Conservation (phyloP, 129 eudicot genomes). For the Helichrysum umbraculigerum region DNA sequence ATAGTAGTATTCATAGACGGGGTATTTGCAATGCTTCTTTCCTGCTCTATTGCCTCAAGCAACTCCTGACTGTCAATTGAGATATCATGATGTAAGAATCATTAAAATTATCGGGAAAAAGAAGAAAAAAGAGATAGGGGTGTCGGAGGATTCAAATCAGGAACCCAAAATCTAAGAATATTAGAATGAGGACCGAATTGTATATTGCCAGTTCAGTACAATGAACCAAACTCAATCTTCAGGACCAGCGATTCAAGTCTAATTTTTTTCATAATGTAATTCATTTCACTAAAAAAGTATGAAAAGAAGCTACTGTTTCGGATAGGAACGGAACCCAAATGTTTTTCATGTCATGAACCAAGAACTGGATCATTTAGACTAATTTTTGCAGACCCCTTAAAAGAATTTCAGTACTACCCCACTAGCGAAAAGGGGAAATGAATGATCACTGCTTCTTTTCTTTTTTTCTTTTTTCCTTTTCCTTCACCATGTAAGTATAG, state of each 20-base stretch:
- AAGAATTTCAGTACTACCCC: no score
- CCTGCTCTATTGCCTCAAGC: constrained; percentile 85
- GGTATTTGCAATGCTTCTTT: constrained; percentile 63
- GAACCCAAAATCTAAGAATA: neutral
- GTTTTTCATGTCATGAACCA: no score
- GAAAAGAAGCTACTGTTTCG: no score
- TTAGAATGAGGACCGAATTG: neutral
- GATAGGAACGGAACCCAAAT: no score
- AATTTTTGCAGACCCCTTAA: no score
- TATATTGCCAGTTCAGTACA: neutral
- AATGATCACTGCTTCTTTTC: neutral
- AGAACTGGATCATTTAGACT: no score
- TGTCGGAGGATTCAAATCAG: neutral
- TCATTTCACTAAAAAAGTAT: no score
- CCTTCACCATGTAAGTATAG: neutral
- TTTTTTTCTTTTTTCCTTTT: neutral
- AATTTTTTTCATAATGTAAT: no score
- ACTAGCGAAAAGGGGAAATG: neutral
- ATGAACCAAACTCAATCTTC: neutral
- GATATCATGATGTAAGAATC: constrained; percentile 20
- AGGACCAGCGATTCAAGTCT: neutral
- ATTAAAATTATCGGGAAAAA: neutral
- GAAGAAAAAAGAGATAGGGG: neutral
- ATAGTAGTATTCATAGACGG: constrained; percentile 75
- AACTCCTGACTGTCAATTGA: constrained; percentile 81